Percentiles rank a stretch among this genome's conserved stretches.
These are phyloP conservation scores for Microascus cirrosus DNA, from an alignment of 2,329 filamentous ascomycete species.

Conservation along the genomic window DNA sequence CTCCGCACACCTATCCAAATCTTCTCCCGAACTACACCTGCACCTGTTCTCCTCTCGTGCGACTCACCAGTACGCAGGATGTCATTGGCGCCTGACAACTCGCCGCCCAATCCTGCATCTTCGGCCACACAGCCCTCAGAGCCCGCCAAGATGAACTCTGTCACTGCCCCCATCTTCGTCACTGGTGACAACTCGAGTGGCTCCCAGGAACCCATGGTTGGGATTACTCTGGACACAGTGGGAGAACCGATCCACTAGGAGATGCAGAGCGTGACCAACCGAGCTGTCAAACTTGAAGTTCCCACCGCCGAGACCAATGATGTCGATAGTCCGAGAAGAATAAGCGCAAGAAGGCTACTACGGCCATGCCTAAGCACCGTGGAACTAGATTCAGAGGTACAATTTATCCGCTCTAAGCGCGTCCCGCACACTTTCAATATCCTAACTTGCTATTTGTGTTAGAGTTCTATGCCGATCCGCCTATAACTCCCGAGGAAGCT, in stretches of 20 bases:
- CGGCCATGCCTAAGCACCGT: conserved; percentile 27
- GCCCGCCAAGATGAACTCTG: neutral
- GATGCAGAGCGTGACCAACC: neutral
- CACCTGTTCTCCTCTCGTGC: neutral
- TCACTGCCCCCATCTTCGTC: neutral
- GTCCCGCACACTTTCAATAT: neutral
- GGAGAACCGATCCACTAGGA: neutral
- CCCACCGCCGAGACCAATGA: neutral
- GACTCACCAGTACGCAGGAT: neutral
- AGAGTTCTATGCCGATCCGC: conserved; percentile 71
- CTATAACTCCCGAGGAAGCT: conserved; percentile 60
- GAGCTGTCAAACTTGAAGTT: neutral
- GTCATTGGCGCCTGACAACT: neutral
- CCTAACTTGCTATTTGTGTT: neutral
- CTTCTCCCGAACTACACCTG: neutral
- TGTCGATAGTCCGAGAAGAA: conserved; percentile 7
- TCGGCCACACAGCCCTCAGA: neutral
- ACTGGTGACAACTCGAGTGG: neutral
- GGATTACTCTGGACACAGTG: neutral
- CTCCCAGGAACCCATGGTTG: neutral
- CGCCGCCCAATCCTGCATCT: neutral
- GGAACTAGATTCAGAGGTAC: conserved; percentile 61
- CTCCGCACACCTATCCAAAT: neutral
- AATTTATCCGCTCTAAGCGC: conserved; percentile 1
- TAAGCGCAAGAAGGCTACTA: conserved; percentile 18